A percentile compares a stretch with the other conserved stretches of the same genome.
Evolutionary conservation across 2,329 filamentous ascomycete species (phyloP).

Genomic region (Didymella pomorum): DNA sequence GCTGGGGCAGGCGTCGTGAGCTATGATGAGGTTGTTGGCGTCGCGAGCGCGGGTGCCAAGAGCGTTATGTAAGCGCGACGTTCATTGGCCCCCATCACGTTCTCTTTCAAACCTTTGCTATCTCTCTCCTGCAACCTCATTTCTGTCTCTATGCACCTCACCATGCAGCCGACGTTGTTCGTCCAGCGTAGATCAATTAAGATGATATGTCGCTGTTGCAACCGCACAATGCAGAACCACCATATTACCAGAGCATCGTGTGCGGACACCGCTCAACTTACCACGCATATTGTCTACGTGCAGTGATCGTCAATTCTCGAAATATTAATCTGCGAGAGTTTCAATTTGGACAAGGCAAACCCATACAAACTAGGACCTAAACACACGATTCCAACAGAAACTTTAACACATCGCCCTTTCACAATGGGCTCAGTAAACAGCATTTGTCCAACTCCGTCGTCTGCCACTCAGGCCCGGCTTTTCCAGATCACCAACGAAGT

Average conservation of each 20-base stretch:
- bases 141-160: too few species aligned
- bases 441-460: neutral
- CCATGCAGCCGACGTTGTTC: too few species aligned
- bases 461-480: neutral
- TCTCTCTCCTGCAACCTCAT: too few species aligned
- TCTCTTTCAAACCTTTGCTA: too few species aligned
- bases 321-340: neutral
- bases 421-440: conserved; percentile 1
- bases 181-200: too few species aligned
- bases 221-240: too few species aligned
- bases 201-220: too few species aligned
- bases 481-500: neutral
- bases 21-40: conserved; percentile 19
- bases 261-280: neutral
- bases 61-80: conserved; percentile 16
- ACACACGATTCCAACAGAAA: neutral
- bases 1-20: conserved; percentile 11
- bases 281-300: too few species aligned
- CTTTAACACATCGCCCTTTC: neutral
- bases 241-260: neutral
- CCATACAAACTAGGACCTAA: neutral
- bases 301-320: neutral
- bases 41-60: conserved; percentile 13
- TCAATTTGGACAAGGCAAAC: neutral
- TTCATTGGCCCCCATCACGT: too few species aligned